A percentile compares a stretch with the other conserved stretches of the same genome.
These are phyloP conservation scores for Yamadazyma triangularis DNA, from an alignment of 1,139 yeast genomes.

Conservation along the genomic window DNA sequence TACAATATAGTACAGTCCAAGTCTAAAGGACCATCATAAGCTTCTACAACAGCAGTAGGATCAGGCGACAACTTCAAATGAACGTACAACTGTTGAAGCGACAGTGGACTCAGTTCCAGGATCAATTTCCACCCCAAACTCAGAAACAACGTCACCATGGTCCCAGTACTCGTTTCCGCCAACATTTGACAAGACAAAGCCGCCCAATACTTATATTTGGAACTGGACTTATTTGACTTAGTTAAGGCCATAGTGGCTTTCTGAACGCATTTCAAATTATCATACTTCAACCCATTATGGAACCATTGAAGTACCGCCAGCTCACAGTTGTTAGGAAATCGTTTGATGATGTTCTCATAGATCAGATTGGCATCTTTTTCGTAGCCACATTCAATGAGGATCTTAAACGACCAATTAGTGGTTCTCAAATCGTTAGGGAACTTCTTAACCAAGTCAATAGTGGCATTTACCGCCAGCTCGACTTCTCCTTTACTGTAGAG, in stretches of 20 bases:
- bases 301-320: constrained; percentile 47
- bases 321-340: constrained; percentile 41
- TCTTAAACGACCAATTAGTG: constrained; percentile 40
- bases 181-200: constrained; percentile 37
- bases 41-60: constrained; percentile 25
- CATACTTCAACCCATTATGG: constrained; percentile 26
- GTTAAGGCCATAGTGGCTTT: constrained; percentile 43
- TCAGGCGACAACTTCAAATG: constrained; percentile 45
- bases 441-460: constrained; percentile 36
- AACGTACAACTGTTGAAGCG: constrained; percentile 59
- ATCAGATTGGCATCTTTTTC: constrained; percentile 35
- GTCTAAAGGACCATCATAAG: constrained; percentile 36
- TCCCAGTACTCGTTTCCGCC: constrained; percentile 29
- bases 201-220: constrained; percentile 44
- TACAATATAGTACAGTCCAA: constrained; percentile 55
- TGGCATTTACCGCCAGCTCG: constrained; percentile 39
- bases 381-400: constrained; percentile 32
- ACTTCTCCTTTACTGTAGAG: constrained; percentile 39
- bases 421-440: constrained; percentile 55
- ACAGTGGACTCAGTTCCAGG: constrained; percentile 39
- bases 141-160: constrained; percentile 45
- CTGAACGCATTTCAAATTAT: constrained; percentile 38
- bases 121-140: constrained; percentile 53
- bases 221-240: constrained; percentile 20
- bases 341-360: constrained; percentile 54